Conservation (phyloP, 2,329 filamentous ascomycete genomes). For the Tolypocladium amazonense region DNA sequence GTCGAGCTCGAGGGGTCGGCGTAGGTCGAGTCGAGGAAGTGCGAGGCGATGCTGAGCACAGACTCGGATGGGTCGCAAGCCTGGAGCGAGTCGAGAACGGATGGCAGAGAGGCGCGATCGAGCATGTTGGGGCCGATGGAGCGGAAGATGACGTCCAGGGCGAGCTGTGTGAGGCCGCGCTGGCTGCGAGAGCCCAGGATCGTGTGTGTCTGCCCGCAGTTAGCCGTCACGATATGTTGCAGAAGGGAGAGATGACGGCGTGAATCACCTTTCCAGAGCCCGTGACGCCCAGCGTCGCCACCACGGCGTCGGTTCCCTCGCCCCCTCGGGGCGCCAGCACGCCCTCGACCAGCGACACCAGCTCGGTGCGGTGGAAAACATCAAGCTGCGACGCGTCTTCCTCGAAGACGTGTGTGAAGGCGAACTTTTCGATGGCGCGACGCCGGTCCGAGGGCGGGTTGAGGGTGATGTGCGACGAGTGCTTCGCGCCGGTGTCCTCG, state of each 20-base stretch:
- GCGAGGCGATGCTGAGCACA: constrained; percentile 59
- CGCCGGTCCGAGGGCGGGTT: constrained; percentile 79
- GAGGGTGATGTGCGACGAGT: constrained; percentile 60
- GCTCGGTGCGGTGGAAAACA: constrained; percentile 70
- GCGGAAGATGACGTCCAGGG: constrained; percentile 80
- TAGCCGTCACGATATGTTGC: not conserved
- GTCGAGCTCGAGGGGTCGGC: constrained; percentile 49
- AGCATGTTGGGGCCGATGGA: constrained; percentile 66
- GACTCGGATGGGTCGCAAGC: constrained; percentile 75
- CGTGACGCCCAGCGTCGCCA: constrained; percentile 88
- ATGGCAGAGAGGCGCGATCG: constrained; percentile 44
- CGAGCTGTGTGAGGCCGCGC: constrained; percentile 82
- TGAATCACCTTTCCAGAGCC: constrained; percentile 79
- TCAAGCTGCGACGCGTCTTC: constrained; percentile 78
- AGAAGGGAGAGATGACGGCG: not conserved
- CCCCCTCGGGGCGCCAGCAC: constrained; percentile 63
- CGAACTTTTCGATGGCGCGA: constrained; percentile 84
- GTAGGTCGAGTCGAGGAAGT: constrained; percentile 72
- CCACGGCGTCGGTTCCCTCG: constrained; percentile 76
- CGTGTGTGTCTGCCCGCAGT: constrained; percentile 65
- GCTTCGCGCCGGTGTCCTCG: constrained; percentile 20
- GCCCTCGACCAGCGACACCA: constrained; percentile 67
- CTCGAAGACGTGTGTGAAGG: constrained; percentile 87
- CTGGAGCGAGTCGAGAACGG: constrained; percentile 62
- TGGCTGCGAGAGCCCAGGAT: constrained; percentile 82